A percentile compares a stretch with the other conserved stretches of the same genome.
Evolutionary conservation across 2,329 filamentous ascomycete genomes (phyloP).

Genomic region (Penicillium polonicum): DNA sequence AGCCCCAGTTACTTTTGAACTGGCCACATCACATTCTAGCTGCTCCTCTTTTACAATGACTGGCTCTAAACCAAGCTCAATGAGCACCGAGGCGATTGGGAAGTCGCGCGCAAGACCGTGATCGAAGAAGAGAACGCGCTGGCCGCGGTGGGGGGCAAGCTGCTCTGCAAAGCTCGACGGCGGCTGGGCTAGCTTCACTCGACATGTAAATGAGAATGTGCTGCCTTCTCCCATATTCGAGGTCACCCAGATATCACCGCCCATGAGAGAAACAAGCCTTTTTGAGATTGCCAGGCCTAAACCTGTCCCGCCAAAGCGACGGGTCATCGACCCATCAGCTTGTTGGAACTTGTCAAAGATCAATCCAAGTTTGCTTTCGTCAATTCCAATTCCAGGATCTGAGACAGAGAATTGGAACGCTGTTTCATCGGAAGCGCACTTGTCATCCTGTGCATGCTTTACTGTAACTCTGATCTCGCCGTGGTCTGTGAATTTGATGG

Average conservation of each 20-base stretch:
- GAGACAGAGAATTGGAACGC: conserved; percentile 90
- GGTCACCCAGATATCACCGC: conserved; percentile 89
- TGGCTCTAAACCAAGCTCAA: conserved; percentile 71
- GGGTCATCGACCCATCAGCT: conserved; percentile 89
- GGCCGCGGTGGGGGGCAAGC: conserved; percentile 78
- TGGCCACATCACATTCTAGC: conserved; percentile 55
- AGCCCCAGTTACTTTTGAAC: conserved; percentile 46
- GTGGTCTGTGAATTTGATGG: conserved; percentile 94
- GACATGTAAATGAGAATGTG: conserved; percentile 90
- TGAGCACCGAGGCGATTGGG: conserved; percentile 72
- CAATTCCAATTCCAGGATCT: conserved; percentile 92
- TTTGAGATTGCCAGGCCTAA: conserved; percentile 94
- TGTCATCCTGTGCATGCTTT: conserved; percentile 58
- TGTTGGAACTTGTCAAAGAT: conserved; percentile 99
- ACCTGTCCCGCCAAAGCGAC: conserved; percentile 90
- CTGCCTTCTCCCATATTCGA: conserved; percentile 84
- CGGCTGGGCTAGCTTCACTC: conserved; percentile 74
- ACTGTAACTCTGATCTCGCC: conserved; percentile 90
- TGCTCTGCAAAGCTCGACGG: conserved; percentile 73
- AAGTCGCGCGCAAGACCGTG: conserved; percentile 73
- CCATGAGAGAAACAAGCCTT: conserved; percentile 88
- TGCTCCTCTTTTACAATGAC: conserved; percentile 70
- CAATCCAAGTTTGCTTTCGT: conserved; percentile 84
- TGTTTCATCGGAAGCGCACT: conserved; percentile 69
- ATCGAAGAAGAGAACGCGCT: conserved; percentile 88